Base-by-base conservation (phyloP, 352 stramenopile genomes). In the Phytophthora nicotianae region DNA sequence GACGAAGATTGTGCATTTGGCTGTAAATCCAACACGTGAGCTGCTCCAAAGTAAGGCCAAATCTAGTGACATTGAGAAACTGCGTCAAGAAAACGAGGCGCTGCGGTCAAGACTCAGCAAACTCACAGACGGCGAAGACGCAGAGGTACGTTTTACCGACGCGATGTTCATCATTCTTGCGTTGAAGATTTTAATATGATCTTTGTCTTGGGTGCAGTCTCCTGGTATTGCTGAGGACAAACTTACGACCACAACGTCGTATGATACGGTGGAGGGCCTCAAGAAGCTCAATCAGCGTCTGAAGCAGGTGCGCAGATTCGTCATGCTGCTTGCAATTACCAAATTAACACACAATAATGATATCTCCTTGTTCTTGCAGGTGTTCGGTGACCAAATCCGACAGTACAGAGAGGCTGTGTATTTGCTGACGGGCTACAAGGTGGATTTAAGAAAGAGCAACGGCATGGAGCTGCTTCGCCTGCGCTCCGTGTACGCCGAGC, bases 351-450 rank as follows among this genome's bases (percentile, higher is more conserved):
- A 10, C 8, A 33, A 49, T 17, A 49, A 49, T 8, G 13, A 32
- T 32, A 27, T 11, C 21, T 3, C 14, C 20, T 21, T 17, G 16
- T 49, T 47, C 29, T 26, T 65, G 20, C 38, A 95, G 78, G 81
- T 90, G 16, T 96, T 94, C 27, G 87, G 78, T 57, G 89, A 97
- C 57, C 85, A 95, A 76, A 97, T 92, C 40, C 82, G 89, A 61
- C 86, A 90, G 50, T 97, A 96, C 61, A 82, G 90, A 35, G 86
- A 97, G 50, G 88, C 89, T 1, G 86, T 97, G 9, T 96, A 93
- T 50, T 78, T 95, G 23, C 75, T 97, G 23, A 96, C 87, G 0
- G 91, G 90, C 8, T 97, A 83, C 71, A 96, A 97, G 62, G 78
- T 97, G 14, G 86, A 96, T 58, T 51, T 96, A 26, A 89, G 88